Percentiles rank a stretch among this genome's conserved stretches.
Conservation (phyloP, 2,329 filamentous ascomycete genomes). For the Arthrobotrys iridis region DNA sequence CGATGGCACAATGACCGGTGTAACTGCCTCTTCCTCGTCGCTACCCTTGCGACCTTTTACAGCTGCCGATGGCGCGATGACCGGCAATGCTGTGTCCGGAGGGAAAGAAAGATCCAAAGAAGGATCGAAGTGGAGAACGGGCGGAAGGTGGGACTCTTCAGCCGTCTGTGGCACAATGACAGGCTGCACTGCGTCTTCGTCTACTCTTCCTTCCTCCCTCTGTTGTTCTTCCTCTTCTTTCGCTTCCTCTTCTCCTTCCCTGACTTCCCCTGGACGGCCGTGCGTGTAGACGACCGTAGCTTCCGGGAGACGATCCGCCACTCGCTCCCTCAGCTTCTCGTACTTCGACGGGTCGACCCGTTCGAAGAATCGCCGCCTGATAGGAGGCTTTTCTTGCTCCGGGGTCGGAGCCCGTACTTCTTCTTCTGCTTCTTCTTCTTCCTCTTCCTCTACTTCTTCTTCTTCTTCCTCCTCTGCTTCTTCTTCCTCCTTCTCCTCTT, state of each 20-base stretch:
- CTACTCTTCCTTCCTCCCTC: not conserved
- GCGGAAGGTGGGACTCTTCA: not conserved
- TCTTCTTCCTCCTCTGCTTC: not conserved
- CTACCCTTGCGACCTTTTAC: not conserved
- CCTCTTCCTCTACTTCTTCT: not conserved
- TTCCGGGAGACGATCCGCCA: not conserved
- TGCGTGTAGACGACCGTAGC: not conserved
- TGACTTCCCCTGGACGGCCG: not conserved
- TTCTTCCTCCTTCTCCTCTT: not conserved
- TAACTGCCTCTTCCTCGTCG: not conserved
- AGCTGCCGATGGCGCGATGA: not conserved
- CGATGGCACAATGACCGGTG: not conserved
- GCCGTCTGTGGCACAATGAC: not conserved
- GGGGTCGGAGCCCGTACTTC: not conserved
- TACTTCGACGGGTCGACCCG: not conserved
- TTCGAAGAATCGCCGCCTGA: not conserved
- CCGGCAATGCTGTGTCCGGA: not conserved
- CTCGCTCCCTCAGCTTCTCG: not conserved
- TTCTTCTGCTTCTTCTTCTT: not conserved
- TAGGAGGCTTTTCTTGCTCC: not conserved
- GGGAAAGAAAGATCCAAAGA: not conserved
- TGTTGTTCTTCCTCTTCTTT: not conserved
- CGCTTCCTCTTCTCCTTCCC: not conserved
- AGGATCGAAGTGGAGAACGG: too few relatives aligned
- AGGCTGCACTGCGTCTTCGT: not conserved